Percentiles rank a stretch among this genome's conserved stretches.
Evolutionary conservation across 106 monocot species (phyloP).

Genomic region (Dioscorea zingiberensis): DNA sequence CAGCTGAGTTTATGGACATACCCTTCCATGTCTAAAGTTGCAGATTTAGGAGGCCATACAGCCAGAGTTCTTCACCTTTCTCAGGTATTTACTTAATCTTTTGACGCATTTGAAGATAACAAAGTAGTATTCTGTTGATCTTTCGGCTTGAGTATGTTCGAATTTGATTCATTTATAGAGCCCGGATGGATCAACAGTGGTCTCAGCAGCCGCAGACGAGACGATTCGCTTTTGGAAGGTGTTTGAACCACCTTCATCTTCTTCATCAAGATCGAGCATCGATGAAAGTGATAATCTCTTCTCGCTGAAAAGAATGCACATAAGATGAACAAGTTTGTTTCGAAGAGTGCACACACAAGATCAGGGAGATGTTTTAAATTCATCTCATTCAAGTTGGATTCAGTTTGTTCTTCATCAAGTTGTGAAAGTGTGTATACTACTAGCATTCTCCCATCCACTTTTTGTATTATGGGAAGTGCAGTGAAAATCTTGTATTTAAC

Average conservation of each 20-base stretch:
- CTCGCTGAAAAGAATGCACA: conserved; percentile 6
- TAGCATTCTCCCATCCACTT: not conserved
- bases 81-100: conserved; percentile 18
- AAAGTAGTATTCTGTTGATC: not conserved
- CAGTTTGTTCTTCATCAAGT: no score
- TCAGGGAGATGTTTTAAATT: no score
- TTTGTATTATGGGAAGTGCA: not conserved
- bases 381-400: no score
- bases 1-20: conserved; percentile 37
- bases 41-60: conserved; percentile 32
- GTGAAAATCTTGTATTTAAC: not conserved
- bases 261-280: not conserved
- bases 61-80: conserved; percentile 37
- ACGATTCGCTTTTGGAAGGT: conserved; percentile 37
- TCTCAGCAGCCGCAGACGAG: conserved; percentile 43
- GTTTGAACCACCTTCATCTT: conserved; percentile 9
- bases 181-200: conserved; percentile 48
- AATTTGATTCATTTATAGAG: conserved; percentile 25
- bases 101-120: no score
- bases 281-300: not conserved
- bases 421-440: not conserved
- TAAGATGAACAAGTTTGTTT: conserved; percentile 9
- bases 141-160: no score
- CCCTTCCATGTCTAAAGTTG: conserved; percentile 43
- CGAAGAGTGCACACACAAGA: no score